Conservation (phyloP, 2,329 filamentous ascomycete genomes). For the Xylariomycetidae sp. region DNA sequence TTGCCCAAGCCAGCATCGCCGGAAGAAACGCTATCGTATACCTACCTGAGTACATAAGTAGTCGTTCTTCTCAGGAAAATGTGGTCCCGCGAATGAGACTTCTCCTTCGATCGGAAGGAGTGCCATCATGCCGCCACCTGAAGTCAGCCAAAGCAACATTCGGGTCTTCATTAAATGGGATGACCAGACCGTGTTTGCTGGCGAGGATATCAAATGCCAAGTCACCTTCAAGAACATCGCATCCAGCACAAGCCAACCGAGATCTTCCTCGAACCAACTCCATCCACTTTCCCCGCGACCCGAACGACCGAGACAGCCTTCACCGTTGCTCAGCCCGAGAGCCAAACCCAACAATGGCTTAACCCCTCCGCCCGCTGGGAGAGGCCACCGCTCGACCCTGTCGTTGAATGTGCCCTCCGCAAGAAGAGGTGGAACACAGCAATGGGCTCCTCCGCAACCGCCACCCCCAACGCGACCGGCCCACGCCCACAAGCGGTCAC, state of each 20-base stretch:
- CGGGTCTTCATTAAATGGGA: constrained; percentile 95
- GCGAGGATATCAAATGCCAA: constrained; percentile 90
- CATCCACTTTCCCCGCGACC: constrained; percentile 25
- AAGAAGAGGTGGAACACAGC: constrained; percentile 41
- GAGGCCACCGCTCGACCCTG: constrained; percentile 63
- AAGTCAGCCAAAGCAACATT: constrained; percentile 60
- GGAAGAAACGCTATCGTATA: neutral
- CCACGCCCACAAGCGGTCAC: constrained; percentile 68
- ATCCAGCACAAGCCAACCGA: constrained; percentile 34
- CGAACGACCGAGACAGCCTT: constrained; percentile 34
- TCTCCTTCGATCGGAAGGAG: constrained; percentile 30
- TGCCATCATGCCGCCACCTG: constrained; percentile 45
- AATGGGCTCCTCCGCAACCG: constrained; percentile 34
- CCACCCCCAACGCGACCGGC: constrained; percentile 28
- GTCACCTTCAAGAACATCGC: constrained; percentile 93
- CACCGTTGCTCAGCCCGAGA: constrained; percentile 37
- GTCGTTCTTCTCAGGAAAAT: constrained; percentile 12
- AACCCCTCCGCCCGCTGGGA: constrained; percentile 39
- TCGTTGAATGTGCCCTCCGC: constrained; percentile 56
- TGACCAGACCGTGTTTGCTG: constrained; percentile 90
- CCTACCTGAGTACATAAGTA: neutral
- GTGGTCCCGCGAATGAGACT: constrained; percentile 20
- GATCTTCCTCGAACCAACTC: constrained; percentile 18
- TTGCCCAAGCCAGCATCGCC: neutral
- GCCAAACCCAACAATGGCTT: constrained; percentile 39